These are phyloP conservation scores for Mycena alexandri DNA, from an alignment of 768 basidiomycete genomes.

Conservation along the genomic window DNA sequence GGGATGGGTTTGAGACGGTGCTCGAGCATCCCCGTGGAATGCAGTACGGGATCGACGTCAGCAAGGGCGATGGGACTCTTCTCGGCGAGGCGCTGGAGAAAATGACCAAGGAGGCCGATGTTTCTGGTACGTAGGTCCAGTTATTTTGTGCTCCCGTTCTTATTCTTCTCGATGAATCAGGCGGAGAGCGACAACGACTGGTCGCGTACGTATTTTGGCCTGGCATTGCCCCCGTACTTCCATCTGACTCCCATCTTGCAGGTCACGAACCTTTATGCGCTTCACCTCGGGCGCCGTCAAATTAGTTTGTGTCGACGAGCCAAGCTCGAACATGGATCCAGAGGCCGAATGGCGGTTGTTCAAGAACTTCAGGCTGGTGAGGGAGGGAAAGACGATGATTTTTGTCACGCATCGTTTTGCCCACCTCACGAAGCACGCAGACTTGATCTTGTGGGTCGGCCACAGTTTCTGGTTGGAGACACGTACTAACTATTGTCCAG, in stretches of 20 bases:
- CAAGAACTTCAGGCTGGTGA: constrained; percentile 50
- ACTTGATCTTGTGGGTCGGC: constrained; percentile 64
- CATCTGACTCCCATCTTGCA: no score
- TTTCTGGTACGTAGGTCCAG: constrained; percentile 18
- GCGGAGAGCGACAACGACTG: constrained; percentile 59
- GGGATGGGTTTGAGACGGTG: constrained; percentile 32
- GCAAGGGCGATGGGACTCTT: constrained; percentile 33
- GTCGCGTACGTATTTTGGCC: no score
- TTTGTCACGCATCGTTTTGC: constrained; percentile 71
- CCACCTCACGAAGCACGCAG: constrained; percentile 62
- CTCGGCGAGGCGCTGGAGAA: constrained; percentile 41
- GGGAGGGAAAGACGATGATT: constrained; percentile 67
- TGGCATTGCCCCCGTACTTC: no score
- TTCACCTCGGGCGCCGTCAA: constrained; percentile 55
- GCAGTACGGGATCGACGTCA: constrained; percentile 21
- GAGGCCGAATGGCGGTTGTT: constrained; percentile 65
- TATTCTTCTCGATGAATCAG: constrained; percentile 51
- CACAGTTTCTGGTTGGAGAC: not conserved
- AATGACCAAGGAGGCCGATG: constrained; percentile 50
- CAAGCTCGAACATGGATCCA: constrained; percentile 69
- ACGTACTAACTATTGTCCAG: constrained; percentile 40
- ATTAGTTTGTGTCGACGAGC: constrained; percentile 70
- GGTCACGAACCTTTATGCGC: constrained; percentile 67
- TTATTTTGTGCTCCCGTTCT: constrained; percentile 34
- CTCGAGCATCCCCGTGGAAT: constrained; percentile 24